Evolutionary conservation across 106 monocot species (phyloP).

Genomic region (Dendrobium chrysotoxum): DNA sequence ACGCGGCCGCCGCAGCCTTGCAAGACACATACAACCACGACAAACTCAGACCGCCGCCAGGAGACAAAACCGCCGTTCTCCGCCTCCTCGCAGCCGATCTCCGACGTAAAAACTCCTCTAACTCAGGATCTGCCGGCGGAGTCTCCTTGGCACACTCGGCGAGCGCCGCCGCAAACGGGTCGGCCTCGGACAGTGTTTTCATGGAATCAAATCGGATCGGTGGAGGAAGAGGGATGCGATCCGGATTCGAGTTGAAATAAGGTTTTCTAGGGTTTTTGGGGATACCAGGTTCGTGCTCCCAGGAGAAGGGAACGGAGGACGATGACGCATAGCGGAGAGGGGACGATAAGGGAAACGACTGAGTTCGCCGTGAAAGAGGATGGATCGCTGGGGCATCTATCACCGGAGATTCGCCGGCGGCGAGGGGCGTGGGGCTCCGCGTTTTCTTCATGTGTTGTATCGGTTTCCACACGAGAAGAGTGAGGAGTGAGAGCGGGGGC

Average conservation of each 20-base stretch:
- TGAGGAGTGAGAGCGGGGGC: neutral
- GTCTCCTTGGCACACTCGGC: constrained; percentile 31
- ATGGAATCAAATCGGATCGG: constrained; percentile 6
- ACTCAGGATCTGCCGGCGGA: neutral
- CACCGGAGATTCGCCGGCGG: neutral
- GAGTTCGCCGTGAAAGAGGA: neutral
- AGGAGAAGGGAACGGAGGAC: constrained; percentile 49
- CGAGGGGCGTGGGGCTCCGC: neutral
- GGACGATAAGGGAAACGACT: constrained; percentile 5
- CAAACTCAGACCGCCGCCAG: constrained; percentile 5
- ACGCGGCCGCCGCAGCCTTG: constrained; percentile 29
- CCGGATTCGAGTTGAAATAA: neutral
- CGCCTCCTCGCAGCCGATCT: neutral
- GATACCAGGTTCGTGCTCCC: constrained; percentile 43
- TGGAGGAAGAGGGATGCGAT: constrained; percentile 21
- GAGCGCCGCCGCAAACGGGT: constrained; percentile 38
- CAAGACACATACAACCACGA: constrained; percentile 26
- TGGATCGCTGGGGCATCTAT: neutral
- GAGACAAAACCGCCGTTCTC: constrained; percentile 9
- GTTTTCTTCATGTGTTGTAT: neutral
- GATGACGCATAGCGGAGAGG: neutral
- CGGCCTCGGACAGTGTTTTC: constrained; percentile 10
- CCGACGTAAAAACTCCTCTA: constrained; percentile 1
- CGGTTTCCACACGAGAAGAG: neutral
- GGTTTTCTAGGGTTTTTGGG: constrained; percentile 19